Conservation (phyloP, 2,329 filamentous ascomycete species). For the Cryphonectria nitschkei region DNA sequence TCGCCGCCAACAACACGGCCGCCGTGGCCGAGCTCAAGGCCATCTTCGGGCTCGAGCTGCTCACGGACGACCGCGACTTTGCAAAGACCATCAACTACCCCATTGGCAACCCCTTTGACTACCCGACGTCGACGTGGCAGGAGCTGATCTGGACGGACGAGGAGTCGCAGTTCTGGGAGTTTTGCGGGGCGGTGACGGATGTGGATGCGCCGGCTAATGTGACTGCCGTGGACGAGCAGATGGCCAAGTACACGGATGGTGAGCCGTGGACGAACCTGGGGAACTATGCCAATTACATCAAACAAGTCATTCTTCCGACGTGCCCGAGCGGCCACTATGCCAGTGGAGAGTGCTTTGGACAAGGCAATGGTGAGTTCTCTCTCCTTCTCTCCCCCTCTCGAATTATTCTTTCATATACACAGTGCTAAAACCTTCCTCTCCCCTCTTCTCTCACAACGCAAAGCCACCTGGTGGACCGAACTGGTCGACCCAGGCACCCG, state of each 20-base stretch:
- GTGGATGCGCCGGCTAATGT: slow-evolving; percentile 47
- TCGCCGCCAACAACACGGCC: slow-evolving; percentile 44
- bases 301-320: slow-evolving; percentile 46
- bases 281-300: slow-evolving; percentile 56
- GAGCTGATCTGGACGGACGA: slow-evolving; percentile 55
- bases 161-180: slow-evolving; percentile 53
- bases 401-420: too few species aligned
- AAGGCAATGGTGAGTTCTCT: slow-evolving; percentile 31
- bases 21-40: slow-evolving; percentile 51
- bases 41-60: slow-evolving; percentile 49
- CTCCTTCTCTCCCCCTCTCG: not conserved
- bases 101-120: slow-evolving; percentile 50
- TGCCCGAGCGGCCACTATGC: slow-evolving; percentile 47
- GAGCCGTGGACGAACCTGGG: slow-evolving; percentile 55
- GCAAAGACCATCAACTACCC: slow-evolving; percentile 53
- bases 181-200: slow-evolving; percentile 56
- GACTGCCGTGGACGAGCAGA: slow-evolving; percentile 47
- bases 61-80: slow-evolving; percentile 51
- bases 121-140: slow-evolving; percentile 57
- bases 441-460: slow-evolving; percentile 30
- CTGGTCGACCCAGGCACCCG: slow-evolving; percentile 44
- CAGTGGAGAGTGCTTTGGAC: slow-evolving; percentile 49
- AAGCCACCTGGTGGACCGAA: slow-evolving; percentile 46
- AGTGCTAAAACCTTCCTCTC: not conserved
- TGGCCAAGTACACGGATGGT: slow-evolving; percentile 53